A percentile compares a stretch with the other conserved stretches of the same genome.
These are phyloP conservation scores for Closterium sp. DNA, from an alignment of 139 green algal species.

Conservation along the genomic window DNA sequence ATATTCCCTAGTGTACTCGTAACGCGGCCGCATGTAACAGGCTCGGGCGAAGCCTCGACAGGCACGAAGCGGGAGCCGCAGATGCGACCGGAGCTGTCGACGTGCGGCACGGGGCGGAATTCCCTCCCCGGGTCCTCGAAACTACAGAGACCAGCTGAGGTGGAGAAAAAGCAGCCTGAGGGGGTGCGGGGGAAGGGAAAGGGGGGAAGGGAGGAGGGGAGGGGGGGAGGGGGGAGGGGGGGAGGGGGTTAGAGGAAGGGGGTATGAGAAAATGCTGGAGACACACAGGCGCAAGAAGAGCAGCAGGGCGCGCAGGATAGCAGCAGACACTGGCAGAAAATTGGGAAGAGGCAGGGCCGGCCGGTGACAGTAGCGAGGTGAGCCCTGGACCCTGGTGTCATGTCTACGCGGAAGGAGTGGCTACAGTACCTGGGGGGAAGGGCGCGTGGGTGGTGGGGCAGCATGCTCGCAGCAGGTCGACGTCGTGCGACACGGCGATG, in stretches of 20 bases:
- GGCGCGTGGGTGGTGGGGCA: not conserved
- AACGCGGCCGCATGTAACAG: not conserved
- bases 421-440: not conserved
- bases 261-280: too few species aligned
- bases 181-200: not conserved
- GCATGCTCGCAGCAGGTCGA: not conserved
- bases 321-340: too few species aligned
- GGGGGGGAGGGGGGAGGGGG: too few species aligned
- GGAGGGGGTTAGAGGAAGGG: too few species aligned
- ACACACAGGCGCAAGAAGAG: too few species aligned
- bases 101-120: not conserved
- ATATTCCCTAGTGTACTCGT: not conserved
- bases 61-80: not conserved
- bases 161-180: not conserved
- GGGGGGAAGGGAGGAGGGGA: too few species aligned
- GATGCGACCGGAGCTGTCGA: not conserved
- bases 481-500: not conserved
- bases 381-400: too few species aligned
- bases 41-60: not conserved
- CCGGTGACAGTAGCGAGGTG: too few species aligned
- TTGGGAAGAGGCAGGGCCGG: too few species aligned
- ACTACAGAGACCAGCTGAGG: not conserved
- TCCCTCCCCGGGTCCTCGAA: not conserved
- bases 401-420: too few species aligned
- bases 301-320: too few species aligned